phyloP scores from a whole-genome alignment of 1,139 yeast species.

The Pichia inconspicua region DNA sequence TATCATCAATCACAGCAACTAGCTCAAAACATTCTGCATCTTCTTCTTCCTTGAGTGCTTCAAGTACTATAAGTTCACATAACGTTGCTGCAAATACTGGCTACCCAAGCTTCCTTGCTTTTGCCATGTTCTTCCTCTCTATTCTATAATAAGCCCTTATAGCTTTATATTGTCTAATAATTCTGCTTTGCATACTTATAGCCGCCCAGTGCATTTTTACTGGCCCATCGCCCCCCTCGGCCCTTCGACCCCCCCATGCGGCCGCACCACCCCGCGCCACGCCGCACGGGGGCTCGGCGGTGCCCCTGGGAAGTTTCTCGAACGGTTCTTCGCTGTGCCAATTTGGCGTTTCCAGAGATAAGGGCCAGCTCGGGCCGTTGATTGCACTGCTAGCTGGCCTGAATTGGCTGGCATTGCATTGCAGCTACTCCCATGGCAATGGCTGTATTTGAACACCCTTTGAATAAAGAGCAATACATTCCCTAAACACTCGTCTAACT shows the following conservation, averaged over 20 bases:
- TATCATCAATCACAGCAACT: neutral
- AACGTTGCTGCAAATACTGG: neutral
- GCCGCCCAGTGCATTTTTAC: too few species aligned
- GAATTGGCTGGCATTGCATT: too few species aligned
- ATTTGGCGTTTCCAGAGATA: neutral
- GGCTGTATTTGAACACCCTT: neutral
- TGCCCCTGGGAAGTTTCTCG: neutral
- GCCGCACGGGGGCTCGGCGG: neutral
- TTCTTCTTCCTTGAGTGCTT: neutral
- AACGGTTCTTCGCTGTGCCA: neutral
- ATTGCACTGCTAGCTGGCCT: too few species aligned
- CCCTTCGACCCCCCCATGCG: too few species aligned
- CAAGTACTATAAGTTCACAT: neutral
- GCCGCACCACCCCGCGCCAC: too few species aligned
- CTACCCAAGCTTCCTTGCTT: neutral
- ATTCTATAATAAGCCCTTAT: neutral
- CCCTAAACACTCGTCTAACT: neutral
- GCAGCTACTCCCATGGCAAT: too few species aligned
- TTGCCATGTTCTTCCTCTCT: neutral
- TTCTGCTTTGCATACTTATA: too few species aligned
- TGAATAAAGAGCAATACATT: too few species aligned
- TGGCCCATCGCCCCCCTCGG: too few species aligned
- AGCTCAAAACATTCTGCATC: neutral
- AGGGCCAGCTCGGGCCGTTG: neutral
- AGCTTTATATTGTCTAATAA: too few species aligned